These are phyloP conservation scores for Gentiana straminea DNA, from an alignment of 257 asterid genomes.

Conservation along the genomic window DNA sequence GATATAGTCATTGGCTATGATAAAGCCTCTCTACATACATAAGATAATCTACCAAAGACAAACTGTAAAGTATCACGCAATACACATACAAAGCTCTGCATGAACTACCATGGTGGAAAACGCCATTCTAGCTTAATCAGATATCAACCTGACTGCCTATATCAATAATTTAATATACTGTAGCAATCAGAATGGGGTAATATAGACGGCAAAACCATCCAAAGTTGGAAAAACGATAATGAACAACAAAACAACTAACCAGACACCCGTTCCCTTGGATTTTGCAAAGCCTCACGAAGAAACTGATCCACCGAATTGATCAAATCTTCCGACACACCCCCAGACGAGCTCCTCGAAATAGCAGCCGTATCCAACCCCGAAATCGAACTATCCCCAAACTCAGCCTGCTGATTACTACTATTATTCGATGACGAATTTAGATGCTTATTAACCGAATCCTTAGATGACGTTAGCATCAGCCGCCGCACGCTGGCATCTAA, in stretches of 20 bases:
- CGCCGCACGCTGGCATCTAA: slow-evolving; percentile 79
- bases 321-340: slow-evolving; percentile 43
- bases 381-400: slow-evolving; percentile 20
- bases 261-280: slow-evolving; percentile 96
- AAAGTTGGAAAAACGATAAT: neutral
- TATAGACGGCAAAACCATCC: too few relatives aligned
- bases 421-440: neutral
- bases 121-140: too few relatives aligned
- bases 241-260: slow-evolving; percentile 30
- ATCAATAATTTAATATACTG: too few relatives aligned
- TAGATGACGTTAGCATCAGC: slow-evolving; percentile 58
- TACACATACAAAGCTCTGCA: too few relatives aligned
- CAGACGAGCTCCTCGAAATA: slow-evolving; percentile 13
- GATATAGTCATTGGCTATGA: too few relatives aligned
- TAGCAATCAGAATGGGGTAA: too few relatives aligned
- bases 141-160: too few relatives aligned
- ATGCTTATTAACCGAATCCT: slow-evolving; percentile 24
- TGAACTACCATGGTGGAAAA: too few relatives aligned
- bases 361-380: slow-evolving; percentile 11
- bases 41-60: too few relatives aligned
- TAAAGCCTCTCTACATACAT: too few relatives aligned
- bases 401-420: slow-evolving; percentile 15
- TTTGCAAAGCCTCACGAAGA: slow-evolving; percentile 89
- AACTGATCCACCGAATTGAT: slow-evolving; percentile 85
- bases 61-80: too few relatives aligned